These are phyloP conservation scores for Claviceps sp. DNA, from an alignment of 2,329 filamentous ascomycete genomes.

Conservation along the genomic window DNA sequence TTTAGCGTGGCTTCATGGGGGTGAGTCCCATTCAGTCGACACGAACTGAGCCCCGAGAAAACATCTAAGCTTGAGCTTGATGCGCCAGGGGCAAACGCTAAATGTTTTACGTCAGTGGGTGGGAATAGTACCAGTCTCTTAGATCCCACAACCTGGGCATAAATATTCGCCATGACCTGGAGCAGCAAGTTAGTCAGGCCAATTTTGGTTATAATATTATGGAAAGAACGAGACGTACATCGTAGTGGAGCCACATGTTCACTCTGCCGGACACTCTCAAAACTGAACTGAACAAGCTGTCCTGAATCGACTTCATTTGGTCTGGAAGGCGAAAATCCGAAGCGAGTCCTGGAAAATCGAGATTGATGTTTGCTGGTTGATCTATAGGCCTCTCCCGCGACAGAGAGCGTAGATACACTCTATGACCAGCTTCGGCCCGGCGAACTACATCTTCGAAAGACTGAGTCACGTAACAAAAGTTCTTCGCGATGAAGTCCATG, in stretches of 20 bases:
- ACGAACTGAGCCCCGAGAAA: slow-evolving; percentile 36
- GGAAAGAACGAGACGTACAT: slow-evolving; percentile 34
- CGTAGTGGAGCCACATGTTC: slow-evolving; percentile 84
- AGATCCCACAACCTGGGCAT: slow-evolving; percentile 62
- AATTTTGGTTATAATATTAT: not conserved
- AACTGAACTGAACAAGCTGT: slow-evolving; percentile 64
- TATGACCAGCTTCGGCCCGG: slow-evolving; percentile 42
- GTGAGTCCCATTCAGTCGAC: slow-evolving; percentile 33
- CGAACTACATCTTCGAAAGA: slow-evolving; percentile 53
- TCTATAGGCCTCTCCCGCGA: slow-evolving; percentile 56
- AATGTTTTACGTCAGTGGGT: slow-evolving; percentile 54
- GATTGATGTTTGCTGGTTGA: slow-evolving; percentile 51
- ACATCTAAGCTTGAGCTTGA: slow-evolving; percentile 70
- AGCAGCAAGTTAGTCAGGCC: not conserved
- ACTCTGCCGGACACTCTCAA: slow-evolving; percentile 68
- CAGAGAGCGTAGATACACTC: slow-evolving; percentile 66
- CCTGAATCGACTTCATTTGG: slow-evolving; percentile 41
- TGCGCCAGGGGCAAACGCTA: slow-evolving; percentile 61
- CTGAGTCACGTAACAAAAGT: slow-evolving; percentile 63
- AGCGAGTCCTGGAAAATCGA: slow-evolving; percentile 59
- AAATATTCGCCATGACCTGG: slow-evolving; percentile 74
- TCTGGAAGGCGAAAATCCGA: slow-evolving; percentile 57
- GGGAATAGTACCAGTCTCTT: slow-evolving; percentile 69
- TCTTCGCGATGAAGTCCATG: slow-evolving; percentile 75
- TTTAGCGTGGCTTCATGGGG: slow-evolving; percentile 53